Evolutionary conservation across 495 filamentous ascomycete genomes (phyloP), one percentile per base, ranked within the genome.

Genomic region (Penicillium cinerascens): DNA sequence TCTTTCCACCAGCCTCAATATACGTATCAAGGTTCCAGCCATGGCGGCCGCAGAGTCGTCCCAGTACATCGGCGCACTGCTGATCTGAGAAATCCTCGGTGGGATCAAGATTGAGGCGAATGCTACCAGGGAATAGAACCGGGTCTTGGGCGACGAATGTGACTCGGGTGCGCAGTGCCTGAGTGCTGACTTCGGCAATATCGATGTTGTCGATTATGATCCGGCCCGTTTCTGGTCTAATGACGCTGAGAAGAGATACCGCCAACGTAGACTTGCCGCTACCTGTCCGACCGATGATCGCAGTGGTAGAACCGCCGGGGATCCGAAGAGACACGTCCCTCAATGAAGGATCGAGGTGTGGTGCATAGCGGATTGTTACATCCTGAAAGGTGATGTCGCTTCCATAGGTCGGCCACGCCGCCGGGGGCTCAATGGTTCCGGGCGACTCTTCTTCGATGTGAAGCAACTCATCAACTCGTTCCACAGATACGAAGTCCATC

Each of bases 401-500:
- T 21, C 73, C 71, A 53, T 79, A 85, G 3, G 67, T 74, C 5
- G 89, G 89, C 89, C 89, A 95, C n/a, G 74, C 76, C 0, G 85
- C 82, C 17, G 89, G 87, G 1, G 89, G 88, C 6, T 77, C 58
- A 13, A 87, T 64, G 3, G 79, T 75, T 7, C 89, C 89, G 3
- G 69, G 69, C 0, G 82, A 72, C 66, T 95, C 89, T 61, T 87
- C 81, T 35, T 90, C 87, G 2, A 92, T 76, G 49, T 86, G 76
- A 2, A 91, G 75, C 0, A 92, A 73, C 59, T 93, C 89, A 22
- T 91, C 82, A 3, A 95, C 80, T 22, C 89, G 79, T 67, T 95
- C 89, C 2, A 95, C 88, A 0, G 87, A 91, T 13, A 92, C 89
- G 54, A 92, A 92, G 57, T 91, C 85, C 87, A 95, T 92, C 70